Evolutionary conservation across 495 filamentous ascomycete species (phyloP).

Genomic region (Podospora comata): DNA sequence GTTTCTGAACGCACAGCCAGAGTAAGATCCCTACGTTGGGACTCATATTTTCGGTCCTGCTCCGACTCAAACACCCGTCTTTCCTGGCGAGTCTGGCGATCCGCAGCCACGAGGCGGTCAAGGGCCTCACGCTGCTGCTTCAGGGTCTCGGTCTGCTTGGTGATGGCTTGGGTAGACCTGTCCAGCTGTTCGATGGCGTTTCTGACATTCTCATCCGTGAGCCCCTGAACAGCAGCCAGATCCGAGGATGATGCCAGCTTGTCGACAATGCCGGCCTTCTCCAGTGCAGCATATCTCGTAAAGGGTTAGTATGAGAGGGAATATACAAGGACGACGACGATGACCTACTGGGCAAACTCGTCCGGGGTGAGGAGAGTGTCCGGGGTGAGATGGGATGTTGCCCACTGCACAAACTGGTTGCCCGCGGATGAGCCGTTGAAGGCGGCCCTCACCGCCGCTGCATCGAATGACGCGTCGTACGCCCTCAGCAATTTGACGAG

Average conservation of each 20-base stretch:
- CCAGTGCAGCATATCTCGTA: slow-evolving; percentile 40
- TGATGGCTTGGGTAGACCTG: slow-evolving; percentile 45
- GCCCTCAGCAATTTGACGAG: slow-evolving; percentile 26
- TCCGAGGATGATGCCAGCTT: slow-evolving; percentile 36
- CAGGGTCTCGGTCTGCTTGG: slow-evolving; percentile 44
- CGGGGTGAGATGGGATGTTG: slow-evolving; percentile 36
- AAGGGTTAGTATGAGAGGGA: background rate
- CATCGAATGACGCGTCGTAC: slow-evolving; percentile 32
- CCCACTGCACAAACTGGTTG: slow-evolving; percentile 39
- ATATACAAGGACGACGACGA: background rate
- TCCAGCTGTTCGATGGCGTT: slow-evolving; percentile 45
- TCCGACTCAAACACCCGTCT: slow-evolving; percentile 30
- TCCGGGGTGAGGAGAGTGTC: slow-evolving; percentile 45
- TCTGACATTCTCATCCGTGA: slow-evolving; percentile 42
- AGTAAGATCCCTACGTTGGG: slow-evolving; percentile 32
- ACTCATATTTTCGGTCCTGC: slow-evolving; percentile 33
- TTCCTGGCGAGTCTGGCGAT: slow-evolving; percentile 26
- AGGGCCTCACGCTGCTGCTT: slow-evolving; percentile 45
- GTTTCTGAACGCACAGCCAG: slow-evolving; percentile 26
- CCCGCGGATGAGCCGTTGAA: slow-evolving; percentile 19
- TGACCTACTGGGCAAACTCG: slow-evolving; percentile 40
- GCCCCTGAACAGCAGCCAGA: slow-evolving; percentile 31
- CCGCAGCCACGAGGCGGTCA: slow-evolving; percentile 34
- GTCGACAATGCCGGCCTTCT: slow-evolving; percentile 37
- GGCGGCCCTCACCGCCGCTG: slow-evolving; percentile 31